A percentile compares a stretch with the other conserved stretches of the same genome.
These are phyloP conservation scores for Pseudevernia furfuracea DNA, from an alignment of 495 filamentous ascomycete species.

Conservation along the genomic window DNA sequence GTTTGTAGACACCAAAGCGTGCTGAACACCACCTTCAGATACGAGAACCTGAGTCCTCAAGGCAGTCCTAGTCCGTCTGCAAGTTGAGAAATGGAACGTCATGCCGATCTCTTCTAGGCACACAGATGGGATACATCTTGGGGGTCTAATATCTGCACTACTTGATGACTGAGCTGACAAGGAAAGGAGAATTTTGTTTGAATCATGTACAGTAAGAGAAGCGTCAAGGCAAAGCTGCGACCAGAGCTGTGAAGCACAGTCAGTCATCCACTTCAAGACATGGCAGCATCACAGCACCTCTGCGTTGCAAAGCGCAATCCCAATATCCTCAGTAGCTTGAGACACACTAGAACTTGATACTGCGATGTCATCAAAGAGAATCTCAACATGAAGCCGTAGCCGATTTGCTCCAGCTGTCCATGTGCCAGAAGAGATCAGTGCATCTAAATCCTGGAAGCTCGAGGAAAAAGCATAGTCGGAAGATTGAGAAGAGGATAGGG, in stretches of 20 bases:
- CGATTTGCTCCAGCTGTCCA: conserved; percentile 14
- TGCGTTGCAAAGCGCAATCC: conserved; percentile 9
- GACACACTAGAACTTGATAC: neutral
- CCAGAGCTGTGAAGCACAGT: conserved; percentile 15
- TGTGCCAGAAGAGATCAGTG: conserved; percentile 9
- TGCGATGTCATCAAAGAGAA: conserved; percentile 10
- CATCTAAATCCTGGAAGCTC: conserved; percentile 5
- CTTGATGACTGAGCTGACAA: conserved; percentile 6
- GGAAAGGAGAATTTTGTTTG: conserved; percentile 1
- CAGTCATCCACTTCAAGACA: neutral
- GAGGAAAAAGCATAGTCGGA: neutral
- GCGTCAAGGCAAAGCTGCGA: conserved; percentile 16
- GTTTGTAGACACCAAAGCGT: neutral
- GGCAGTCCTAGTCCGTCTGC: conserved; percentile 11
- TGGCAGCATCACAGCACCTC: conserved; percentile 7
- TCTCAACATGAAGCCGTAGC: conserved; percentile 10
- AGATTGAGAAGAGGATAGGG: conserved; percentile 4
- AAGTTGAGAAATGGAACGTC: conserved; percentile 3
- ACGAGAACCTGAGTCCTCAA: neutral
- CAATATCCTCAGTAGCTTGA: conserved; percentile 13
- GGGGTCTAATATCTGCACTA: conserved; percentile 1
- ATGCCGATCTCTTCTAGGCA: neutral
- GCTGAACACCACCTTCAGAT: neutral
- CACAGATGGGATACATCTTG: neutral
- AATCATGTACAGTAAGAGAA: conserved; percentile 7